phyloP scores from a whole-genome alignment of 768 basidiomycete species.

The Agrocybe chaxingu region DNA sequence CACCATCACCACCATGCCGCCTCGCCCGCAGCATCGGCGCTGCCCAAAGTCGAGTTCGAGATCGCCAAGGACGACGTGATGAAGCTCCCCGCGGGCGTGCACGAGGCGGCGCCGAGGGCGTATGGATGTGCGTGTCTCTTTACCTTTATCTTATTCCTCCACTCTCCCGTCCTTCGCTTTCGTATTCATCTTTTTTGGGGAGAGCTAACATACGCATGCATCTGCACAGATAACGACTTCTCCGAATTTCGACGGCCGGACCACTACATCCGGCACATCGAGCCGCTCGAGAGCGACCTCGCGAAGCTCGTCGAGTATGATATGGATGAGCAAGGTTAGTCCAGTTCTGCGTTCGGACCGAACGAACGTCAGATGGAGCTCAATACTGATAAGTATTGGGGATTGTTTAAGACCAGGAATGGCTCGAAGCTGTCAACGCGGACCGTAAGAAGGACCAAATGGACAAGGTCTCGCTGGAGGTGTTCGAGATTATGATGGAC shows the following conservation, averaged over 20 bases:
- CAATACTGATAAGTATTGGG: background rate
- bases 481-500: slow-evolving; percentile 97
- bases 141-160: background rate
- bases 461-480: slow-evolving; percentile 73
- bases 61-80: slow-evolving; percentile 63
- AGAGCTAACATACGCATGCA: background rate
- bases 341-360: background rate
- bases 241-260: slow-evolving; percentile 74
- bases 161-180: too few species aligned
- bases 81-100: slow-evolving; percentile 58
- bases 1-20: slow-evolving; percentile 16
- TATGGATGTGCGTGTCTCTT: slow-evolving; percentile 64
- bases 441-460: slow-evolving; percentile 78
- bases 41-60: slow-evolving; percentile 69
- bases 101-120: slow-evolving; percentile 57
- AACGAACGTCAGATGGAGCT: background rate
- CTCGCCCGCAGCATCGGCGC: slow-evolving; percentile 24
- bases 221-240: slow-evolving; percentile 48
- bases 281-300: slow-evolving; percentile 90
- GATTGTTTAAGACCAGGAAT: slow-evolving; percentile 72
- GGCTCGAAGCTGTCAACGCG: slow-evolving; percentile 82
- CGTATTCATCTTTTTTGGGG: too few species aligned
- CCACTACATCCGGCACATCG: slow-evolving; percentile 89
- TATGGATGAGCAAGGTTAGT: slow-evolving; percentile 96
- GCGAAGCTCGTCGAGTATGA: slow-evolving; percentile 96